Base-by-base conservation (phyloP, 768 basidiomycete species). In the Phylloporus scabripes region DNA sequence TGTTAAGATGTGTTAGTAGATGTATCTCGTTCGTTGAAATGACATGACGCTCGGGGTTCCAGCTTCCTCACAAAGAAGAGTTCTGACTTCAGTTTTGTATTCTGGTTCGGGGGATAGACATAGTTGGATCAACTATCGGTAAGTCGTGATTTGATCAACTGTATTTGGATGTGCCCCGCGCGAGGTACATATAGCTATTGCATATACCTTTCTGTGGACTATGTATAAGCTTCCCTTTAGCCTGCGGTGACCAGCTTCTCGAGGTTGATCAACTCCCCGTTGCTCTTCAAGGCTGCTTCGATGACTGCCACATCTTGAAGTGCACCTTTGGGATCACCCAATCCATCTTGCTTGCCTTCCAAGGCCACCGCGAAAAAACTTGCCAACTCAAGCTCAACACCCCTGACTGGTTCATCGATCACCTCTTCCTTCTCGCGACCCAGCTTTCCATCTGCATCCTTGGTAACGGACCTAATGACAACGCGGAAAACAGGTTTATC, bases 221-320 rank as follows among this genome's bases (percentile, higher is more conserved):
- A 20, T 20, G 17, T 17, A 9, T 23, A 31, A 28, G 14, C 9
- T 17, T 29, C 4, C 14, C 21, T 39, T 51, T 44, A 57, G 15
- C 39, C 37, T 6, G 45, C 42, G 14, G 57, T 0, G 14, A 67
- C 60, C 1, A 73, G 60, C 54, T 64, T 72, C 45, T 62, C 60
- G 42, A 92, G 67, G 64, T 85, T 79, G 3, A 91, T 73, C 32
- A 76, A 62, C 50, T 70, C 58, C 6, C 87, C 87, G 17, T 76
- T 67, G 56, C 83, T 85, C 32, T 77, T 82, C 70, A 92, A 69
- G 24, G 78, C 79, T 23, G 85, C 89, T 69, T 94, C 75, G 51
- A 94, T 84, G 58, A 91, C 72, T 23, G 85, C 87, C 24, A 93
- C 81, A 62, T 93, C 91, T 53, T 70, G 70, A 53, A 94, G 65